Percentiles rank a stretch among this genome's conserved stretches.
These are phyloP conservation scores for Penicillium angulare DNA, from an alignment of 495 filamentous ascomycete species.

Conservation along the genomic window DNA sequence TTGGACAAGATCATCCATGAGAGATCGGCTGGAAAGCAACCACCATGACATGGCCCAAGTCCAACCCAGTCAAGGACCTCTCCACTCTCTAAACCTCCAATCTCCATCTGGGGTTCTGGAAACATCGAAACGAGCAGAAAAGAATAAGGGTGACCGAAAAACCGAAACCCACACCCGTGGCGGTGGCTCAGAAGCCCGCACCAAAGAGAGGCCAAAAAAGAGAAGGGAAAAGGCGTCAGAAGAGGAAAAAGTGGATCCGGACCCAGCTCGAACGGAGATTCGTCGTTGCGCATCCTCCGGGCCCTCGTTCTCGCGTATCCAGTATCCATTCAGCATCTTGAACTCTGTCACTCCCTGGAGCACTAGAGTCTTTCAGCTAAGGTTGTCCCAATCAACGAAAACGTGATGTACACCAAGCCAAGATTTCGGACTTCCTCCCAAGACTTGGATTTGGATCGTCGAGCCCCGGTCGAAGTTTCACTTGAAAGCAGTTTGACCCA, in stretches of 20 bases:
- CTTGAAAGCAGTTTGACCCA: conserved; percentile 1
- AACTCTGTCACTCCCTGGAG: background rate
- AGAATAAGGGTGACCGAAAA: background rate
- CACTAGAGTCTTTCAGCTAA: background rate
- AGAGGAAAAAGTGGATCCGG: conserved; percentile 10
- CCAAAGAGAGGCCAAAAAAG: conserved; percentile 6
- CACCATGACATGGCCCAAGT: conserved; percentile 1
- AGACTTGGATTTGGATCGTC: conserved; percentile 14
- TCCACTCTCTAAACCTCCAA: background rate
- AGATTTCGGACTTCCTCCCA: conserved; percentile 6
- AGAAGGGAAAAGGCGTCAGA: background rate
- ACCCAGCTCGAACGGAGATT: background rate
- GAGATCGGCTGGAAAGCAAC: conserved; percentile 2
- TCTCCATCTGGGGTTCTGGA: conserved; percentile 32
- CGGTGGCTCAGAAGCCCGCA: conserved; percentile 23
- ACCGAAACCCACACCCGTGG: conserved; percentile 18
- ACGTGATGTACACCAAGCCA: conserved; percentile 10
- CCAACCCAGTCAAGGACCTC: too few species aligned
- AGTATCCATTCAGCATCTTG: conserved; percentile 2
- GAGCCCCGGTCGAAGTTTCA: background rate
- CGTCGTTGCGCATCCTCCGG: background rate
- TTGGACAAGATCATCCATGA: conserved; percentile 5
- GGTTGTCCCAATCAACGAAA: background rate
- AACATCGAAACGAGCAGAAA: conserved; percentile 24
- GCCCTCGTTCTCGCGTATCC: background rate